phyloP scores from a whole-genome alignment of 495 filamentous ascomycete species.

The Penicillium macrosclerotiorum region DNA sequence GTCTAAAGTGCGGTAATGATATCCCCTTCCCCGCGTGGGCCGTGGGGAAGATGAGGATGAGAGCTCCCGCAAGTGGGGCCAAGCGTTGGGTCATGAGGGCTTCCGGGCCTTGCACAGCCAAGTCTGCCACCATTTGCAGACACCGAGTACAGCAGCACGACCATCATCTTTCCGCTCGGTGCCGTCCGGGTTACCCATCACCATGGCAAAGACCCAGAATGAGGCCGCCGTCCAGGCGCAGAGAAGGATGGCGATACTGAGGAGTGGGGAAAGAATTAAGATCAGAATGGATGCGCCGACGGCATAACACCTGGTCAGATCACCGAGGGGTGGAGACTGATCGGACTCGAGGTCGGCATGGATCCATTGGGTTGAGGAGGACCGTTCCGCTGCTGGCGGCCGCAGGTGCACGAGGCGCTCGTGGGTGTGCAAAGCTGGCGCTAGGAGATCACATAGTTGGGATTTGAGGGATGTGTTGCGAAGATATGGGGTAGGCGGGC shows the following conservation, averaged over 20 bases:
- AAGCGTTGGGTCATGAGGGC: constrained; percentile 16
- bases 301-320: constrained; percentile 29
- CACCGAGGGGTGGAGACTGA: constrained; percentile 12
- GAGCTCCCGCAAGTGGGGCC: no score
- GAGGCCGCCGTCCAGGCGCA: constrained; percentile 59
- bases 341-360: constrained; percentile 26
- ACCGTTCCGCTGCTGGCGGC: constrained; percentile 25
- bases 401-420: constrained; percentile 38
- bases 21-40: not conserved
- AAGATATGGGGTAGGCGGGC: constrained; percentile 36
- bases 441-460: constrained; percentile 41
- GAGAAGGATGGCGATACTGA: constrained; percentile 52
- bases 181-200: constrained; percentile 63
- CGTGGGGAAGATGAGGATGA: not conserved
- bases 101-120: constrained; percentile 50
- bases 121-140: constrained; percentile 61
- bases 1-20: no score
- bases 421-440: constrained; percentile 43
- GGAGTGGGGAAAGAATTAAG: constrained; percentile 52
- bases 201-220: constrained; percentile 63
- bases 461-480: constrained; percentile 35
- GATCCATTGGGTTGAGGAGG: constrained; percentile 35
- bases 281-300: constrained; percentile 45
- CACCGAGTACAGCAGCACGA: constrained; percentile 56
- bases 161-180: constrained; percentile 62